phyloP scores from a whole-genome alignment of 1,284 basidiomycete genomes.

The Ustilago trichophora region DNA sequence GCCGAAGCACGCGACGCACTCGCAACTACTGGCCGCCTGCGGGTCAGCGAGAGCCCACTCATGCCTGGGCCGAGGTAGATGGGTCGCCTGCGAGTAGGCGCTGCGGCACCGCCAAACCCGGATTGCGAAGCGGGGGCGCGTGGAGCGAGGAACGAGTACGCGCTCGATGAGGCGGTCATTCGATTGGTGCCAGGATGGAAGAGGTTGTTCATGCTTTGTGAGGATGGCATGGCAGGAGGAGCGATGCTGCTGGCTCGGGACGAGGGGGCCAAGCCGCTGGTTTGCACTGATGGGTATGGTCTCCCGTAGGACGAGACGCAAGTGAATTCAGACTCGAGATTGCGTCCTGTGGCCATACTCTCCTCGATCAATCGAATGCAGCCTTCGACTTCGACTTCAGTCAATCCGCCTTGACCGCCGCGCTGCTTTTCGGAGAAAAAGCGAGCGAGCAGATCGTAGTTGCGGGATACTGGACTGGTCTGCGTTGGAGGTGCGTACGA shows the following conservation, averaged over 20 bases:
- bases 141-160: constrained; percentile 43
- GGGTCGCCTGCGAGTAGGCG: constrained; percentile 21
- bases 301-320: constrained; percentile 5
- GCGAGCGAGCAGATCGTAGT: constrained; percentile 53
- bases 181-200: constrained; percentile 37
- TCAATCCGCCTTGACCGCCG: constrained; percentile 37
- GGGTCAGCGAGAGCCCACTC: constrained; percentile 41
- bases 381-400: constrained; percentile 55
- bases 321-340: constrained; percentile 37
- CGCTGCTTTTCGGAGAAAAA: constrained; percentile 57
- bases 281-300: constrained; percentile 1
- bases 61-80: constrained; percentile 49
- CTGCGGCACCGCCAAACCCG: constrained; percentile 2
- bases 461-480: constrained; percentile 49
- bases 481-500: constrained; percentile 17
- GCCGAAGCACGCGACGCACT: constrained; percentile 29
- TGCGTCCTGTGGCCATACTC: constrained; percentile 41
- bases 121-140: constrained; percentile 20
- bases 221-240: constrained; percentile 20
- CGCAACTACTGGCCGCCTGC: constrained; percentile 28
- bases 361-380: constrained; percentile 54
- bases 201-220: constrained; percentile 30
- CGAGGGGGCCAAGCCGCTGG: constrained; percentile 10
- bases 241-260: constrained; percentile 42
- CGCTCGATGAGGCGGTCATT: constrained; percentile 27